These are phyloP conservation scores for Rhodosporidiobolus sp. DNA, from an alignment of 768 basidiomycete genomes.

Conservation along the genomic window DNA sequence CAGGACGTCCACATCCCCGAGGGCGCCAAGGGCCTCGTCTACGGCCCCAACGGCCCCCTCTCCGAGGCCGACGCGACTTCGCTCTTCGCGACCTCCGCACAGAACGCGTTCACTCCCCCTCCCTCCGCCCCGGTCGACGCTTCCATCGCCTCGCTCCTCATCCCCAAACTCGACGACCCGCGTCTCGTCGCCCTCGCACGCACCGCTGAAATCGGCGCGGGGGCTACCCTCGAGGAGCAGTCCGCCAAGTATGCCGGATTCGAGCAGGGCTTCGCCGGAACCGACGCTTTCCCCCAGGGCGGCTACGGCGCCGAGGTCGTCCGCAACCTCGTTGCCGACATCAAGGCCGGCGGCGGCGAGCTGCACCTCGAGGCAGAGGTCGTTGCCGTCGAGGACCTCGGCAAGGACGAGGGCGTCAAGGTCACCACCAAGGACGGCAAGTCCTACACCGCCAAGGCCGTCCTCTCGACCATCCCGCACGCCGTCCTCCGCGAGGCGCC, in stretches of 20 bases:
- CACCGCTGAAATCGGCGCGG: constrained; percentile 36
- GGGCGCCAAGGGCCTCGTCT: constrained; percentile 30
- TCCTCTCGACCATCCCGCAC: constrained; percentile 41
- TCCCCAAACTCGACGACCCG: constrained; percentile 14
- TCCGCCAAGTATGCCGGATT: constrained; percentile 26
- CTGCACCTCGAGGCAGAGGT: constrained; percentile 21
- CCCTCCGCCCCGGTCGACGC: not conserved
- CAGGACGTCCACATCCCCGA: constrained; percentile 27
- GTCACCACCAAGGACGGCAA: constrained; percentile 11
- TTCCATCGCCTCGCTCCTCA: constrained; percentile 27
- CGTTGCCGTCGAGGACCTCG: constrained; percentile 8
- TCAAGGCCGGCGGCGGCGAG: constrained; percentile 17
- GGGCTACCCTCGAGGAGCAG: constrained; percentile 23
- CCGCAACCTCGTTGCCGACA: constrained; percentile 9
- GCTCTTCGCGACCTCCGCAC: constrained; percentile 19
- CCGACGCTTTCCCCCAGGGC: constrained; percentile 31
- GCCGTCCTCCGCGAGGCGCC: constrained; percentile 43
- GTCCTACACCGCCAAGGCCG: constrained; percentile 3
- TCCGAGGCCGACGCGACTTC: constrained; percentile 14
- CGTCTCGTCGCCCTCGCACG: constrained; percentile 29
- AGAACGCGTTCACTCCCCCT: constrained; percentile 10
- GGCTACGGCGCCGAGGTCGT: constrained; percentile 28
- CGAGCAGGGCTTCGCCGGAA: constrained; percentile 17
- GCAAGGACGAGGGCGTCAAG: constrained; percentile 1
- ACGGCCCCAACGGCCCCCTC: constrained; percentile 16